Conservation (phyloP, 495 filamentous ascomycete genomes). For the Penicillium mononematosum region DNA sequence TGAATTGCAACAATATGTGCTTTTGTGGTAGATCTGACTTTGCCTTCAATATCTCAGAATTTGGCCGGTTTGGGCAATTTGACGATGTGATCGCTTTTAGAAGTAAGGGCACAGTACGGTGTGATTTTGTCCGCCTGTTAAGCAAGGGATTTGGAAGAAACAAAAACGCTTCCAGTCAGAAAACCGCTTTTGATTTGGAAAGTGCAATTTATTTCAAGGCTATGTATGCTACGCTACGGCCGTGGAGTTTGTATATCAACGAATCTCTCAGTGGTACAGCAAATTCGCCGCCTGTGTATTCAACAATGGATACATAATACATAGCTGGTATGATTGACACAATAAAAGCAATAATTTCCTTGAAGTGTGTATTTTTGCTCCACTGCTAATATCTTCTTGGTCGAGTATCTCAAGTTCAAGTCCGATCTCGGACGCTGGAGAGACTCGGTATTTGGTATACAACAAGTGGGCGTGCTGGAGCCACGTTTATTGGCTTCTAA, state of each 20-base stretch:
- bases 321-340: not conserved
- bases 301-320: not conserved
- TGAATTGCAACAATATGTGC: not conserved
- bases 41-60: not conserved
- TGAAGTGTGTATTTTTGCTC: not conserved
- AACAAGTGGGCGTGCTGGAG: not conserved
- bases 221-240: not conserved
- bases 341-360: not conserved
- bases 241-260: not conserved
- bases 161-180: not conserved
- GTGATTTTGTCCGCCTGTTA: not conserved
- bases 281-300: not conserved
- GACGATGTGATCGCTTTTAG: not conserved
- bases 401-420: not conserved
- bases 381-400: not conserved
- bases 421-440: constrained; percentile 5
- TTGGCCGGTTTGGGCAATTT: not conserved
- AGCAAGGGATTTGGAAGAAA: not conserved
- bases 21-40: not conserved
- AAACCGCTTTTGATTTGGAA: not conserved
- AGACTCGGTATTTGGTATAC: not conserved
- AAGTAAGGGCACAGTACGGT: not conserved
- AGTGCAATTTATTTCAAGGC: not conserved
- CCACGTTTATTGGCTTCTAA: not conserved
- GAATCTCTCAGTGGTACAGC: not conserved